Base-by-base conservation (phyloP, 2,329 filamentous ascomycete genomes). In the Monilinia aucupariae region DNA sequence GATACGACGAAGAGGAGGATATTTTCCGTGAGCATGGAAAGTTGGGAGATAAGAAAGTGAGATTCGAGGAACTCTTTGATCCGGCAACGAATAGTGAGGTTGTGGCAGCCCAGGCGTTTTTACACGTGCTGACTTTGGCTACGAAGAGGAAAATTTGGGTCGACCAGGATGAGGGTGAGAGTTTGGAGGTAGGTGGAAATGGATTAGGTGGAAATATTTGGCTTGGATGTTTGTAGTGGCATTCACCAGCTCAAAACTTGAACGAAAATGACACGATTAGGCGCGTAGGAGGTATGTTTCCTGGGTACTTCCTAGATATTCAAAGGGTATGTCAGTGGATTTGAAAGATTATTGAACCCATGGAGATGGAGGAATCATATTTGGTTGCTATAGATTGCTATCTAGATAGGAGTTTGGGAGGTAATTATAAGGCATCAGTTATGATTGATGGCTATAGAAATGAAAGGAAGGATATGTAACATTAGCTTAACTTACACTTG, bases 61-160 rank as follows among this genome's bases (percentile, higher is more conserved):
- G 81, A 0, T 96, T 97, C 71, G 84, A 87, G 52, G 78, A 85
- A 55, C 76, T 96, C 12, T 83, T 94, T 51, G 79, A 83, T n/a
- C 81, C 85, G 0, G 71, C 71, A 12, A 75, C 78, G 43, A 70
- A 72, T 49, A 84, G 82, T 37, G 78, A 74, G 49, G 77, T 83
- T 37, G 85, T 91, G 15, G 89, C 88, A 10, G 86, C 89, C 2
- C 89, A 92, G 73, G 90, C 86, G 0, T 88, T 91, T 72, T 84
- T 89, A 76, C 89, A 94, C 73, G 80, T 90, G 2, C 81, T 96
- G 17, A 80, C 82, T 13, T 80, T 94, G 50, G 86, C 84, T 7
- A 91, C 85, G 2, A 90, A 86, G 75, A 81, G 81, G 2, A 74
- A 82, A 62, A 76, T 93, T 51, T 73, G 76, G 22, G 84, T 92